A percentile compares a stretch with the other conserved stretches of the same genome.
These are phyloP conservation scores for Russula ochroleuca DNA, from an alignment of 768 basidiomycete genomes.

Conservation along the genomic window DNA sequence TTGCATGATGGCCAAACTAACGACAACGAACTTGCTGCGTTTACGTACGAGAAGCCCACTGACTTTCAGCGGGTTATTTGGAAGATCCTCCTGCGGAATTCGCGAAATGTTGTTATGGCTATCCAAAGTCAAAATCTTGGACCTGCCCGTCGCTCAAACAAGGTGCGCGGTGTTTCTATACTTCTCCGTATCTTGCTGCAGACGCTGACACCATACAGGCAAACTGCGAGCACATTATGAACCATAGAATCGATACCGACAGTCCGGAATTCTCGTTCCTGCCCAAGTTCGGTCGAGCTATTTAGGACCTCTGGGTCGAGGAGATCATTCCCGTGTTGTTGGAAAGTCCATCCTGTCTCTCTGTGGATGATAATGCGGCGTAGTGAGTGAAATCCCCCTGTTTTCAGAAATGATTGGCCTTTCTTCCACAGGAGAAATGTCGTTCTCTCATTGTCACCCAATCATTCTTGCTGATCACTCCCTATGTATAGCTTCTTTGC, in stretches of 20 bases:
- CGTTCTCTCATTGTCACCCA: background rate
- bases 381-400: slow-evolving; percentile 16
- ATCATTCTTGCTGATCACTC: slow-evolving; percentile 30
- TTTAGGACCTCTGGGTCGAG: slow-evolving; percentile 13
- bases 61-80: slow-evolving; percentile 4
- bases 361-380: background rate
- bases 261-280: slow-evolving; percentile 32
- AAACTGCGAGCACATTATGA: background rate
- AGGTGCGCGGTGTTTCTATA: background rate
- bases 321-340: slow-evolving; percentile 40
- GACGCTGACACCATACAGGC: no score
- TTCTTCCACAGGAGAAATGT: background rate
- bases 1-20: slow-evolving; percentile 44
- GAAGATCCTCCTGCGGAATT: slow-evolving; percentile 5
- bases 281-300: slow-evolving; percentile 1
- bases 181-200: background rate
- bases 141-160: background rate
- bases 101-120: background rate
- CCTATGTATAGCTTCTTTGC: slow-evolving; percentile 65
- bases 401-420: no score
- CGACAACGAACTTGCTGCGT: background rate
- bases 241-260: background rate
- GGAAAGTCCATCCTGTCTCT: background rate
- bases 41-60: no score
- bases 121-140: background rate